Evolutionary conservation across 2,329 filamentous ascomycete species (phyloP).

Genomic region (Pestalotiopsis sp.): DNA sequence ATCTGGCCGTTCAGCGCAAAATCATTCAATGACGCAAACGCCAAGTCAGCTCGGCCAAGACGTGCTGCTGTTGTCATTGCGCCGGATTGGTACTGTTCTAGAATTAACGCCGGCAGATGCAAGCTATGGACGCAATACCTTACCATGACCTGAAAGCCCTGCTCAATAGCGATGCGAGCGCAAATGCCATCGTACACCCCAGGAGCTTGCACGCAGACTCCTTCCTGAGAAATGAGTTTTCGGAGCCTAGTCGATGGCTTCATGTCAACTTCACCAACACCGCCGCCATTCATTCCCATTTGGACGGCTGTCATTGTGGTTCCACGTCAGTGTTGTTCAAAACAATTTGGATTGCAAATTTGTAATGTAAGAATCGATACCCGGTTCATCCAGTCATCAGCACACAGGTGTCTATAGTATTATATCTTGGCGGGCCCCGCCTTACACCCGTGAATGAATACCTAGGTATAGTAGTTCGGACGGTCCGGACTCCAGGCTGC

Average conservation of each 20-base stretch:
- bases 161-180: slow-evolving; percentile 14
- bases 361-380: no score
- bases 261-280: slow-evolving; percentile 4
- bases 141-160: slow-evolving; percentile 14
- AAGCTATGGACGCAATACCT: no score
- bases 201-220: slow-evolving; percentile 12
- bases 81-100: slow-evolving; percentile 11
- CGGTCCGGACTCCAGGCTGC: not conserved
- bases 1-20: slow-evolving; percentile 67
- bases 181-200: slow-evolving; percentile 15
- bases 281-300: not conserved
- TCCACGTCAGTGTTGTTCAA: not conserved
- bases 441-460: not conserved
- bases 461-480: not conserved
- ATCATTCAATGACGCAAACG: slow-evolving; percentile 62
- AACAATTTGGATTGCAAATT: no score
- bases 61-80: slow-evolving; percentile 47
- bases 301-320: not conserved
- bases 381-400: no score
- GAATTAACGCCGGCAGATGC: not conserved
- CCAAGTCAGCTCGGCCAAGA: slow-evolving; percentile 65
- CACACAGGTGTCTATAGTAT: no score
- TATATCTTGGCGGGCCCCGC: not conserved
- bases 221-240: slow-evolving; percentile 12
- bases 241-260: slow-evolving; percentile 4